These are phyloP conservation scores for Pythium pyrilobum DNA, from an alignment of 352 stramenopile species.

Conservation along the genomic window DNA sequence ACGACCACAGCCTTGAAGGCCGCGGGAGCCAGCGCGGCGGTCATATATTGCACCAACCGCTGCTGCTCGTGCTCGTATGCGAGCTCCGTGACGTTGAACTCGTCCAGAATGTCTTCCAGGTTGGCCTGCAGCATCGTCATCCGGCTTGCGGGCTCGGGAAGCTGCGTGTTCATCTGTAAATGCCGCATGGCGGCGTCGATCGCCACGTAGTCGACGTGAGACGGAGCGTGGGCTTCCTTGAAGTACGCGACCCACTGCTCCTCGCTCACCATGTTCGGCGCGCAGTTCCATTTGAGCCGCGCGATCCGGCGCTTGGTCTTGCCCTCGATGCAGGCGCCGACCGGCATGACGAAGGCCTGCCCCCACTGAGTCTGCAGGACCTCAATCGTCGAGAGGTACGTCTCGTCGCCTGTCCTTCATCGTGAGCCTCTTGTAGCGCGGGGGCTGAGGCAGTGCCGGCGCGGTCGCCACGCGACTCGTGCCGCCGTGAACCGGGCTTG, in stretches of 20 bases:
- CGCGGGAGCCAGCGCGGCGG: neutral
- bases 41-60: neutral
- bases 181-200: neutral
- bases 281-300: neutral
- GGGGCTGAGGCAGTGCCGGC: neutral
- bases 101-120: neutral
- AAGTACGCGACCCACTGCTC: neutral
- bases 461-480: neutral
- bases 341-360: neutral
- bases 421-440: neutral
- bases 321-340: neutral
- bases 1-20: neutral
- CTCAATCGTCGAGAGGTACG: neutral
- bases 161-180: neutral
- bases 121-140: neutral
- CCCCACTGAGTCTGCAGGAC: neutral
- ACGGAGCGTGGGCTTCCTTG: neutral
- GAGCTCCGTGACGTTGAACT: neutral
- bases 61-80: neutral
- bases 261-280: neutral
- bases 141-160: neutral
- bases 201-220: neutral
- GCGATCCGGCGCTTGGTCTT: neutral
- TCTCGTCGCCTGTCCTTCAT: neutral
- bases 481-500: too few species aligned